These are phyloP conservation scores for Bothia castanella DNA, from an alignment of 1,284 basidiomycete genomes.

Conservation along the genomic window DNA sequence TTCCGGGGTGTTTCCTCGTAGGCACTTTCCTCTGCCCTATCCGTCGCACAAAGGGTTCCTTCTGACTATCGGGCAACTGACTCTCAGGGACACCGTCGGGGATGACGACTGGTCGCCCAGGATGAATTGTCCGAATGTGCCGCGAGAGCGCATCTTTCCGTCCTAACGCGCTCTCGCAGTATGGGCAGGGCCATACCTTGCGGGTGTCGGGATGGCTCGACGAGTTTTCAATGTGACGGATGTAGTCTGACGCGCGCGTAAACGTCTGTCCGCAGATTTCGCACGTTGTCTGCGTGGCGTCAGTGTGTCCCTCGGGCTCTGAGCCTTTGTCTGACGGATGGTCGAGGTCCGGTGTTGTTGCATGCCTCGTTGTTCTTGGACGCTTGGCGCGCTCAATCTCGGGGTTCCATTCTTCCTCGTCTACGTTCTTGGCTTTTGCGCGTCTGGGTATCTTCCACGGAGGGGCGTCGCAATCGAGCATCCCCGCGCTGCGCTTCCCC, in stretches of 20 bases:
- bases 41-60: slow-evolving; percentile 1
- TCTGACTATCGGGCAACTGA: not conserved
- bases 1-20: slow-evolving; percentile 9
- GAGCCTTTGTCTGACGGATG: not conserved
- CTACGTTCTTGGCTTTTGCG: slow-evolving; percentile 16
- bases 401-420: slow-evolving; percentile 30
- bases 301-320: not conserved
- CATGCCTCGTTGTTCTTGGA: not conserved
- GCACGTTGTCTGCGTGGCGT: slow-evolving; percentile 10
- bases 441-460: slow-evolving; percentile 7
- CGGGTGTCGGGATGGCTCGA: slow-evolving; percentile 26
- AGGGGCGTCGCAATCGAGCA: slow-evolving; percentile 1
- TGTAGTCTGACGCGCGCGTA: slow-evolving; percentile 22
- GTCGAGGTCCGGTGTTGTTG: not conserved
- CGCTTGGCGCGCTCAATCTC: slow-evolving; percentile 10
- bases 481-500: slow-evolving; percentile 16
- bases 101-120: not conserved
- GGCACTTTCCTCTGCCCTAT: slow-evolving; percentile 9
- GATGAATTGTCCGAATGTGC: slow-evolving; percentile 22
- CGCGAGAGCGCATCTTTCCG: slow-evolving; percentile 24
- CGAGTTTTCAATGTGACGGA: slow-evolving; percentile 27
- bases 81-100: slow-evolving; percentile 4
- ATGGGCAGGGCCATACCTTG: slow-evolving; percentile 25
- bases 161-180: slow-evolving; percentile 18
- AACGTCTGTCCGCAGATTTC: slow-evolving; percentile 18